Percentiles rank a stretch among this genome's conserved stretches.
Conservation (phyloP, 116 monocot genomes). For the Cymodocea nodosa region DNA sequence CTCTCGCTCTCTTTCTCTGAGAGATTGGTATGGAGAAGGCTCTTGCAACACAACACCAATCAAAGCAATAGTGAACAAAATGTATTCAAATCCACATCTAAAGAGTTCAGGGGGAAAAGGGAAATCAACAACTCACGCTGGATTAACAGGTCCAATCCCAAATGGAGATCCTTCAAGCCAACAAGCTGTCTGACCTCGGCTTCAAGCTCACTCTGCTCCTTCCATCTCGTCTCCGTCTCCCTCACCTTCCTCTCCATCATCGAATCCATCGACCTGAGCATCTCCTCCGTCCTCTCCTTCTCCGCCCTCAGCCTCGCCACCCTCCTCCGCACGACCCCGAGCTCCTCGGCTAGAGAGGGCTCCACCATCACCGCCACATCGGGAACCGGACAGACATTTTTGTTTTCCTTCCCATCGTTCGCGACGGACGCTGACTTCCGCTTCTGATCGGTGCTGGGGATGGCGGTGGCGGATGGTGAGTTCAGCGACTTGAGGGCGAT, state of each 20-base stretch:
- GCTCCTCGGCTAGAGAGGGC: constrained; percentile 49
- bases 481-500: too few species aligned
- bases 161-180: constrained; percentile 11
- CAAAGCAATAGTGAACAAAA: too few species aligned
- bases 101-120: not conserved
- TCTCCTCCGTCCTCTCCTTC: constrained; percentile 40
- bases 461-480: too few species aligned
- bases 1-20: constrained; percentile 14
- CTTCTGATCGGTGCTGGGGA: too few species aligned
- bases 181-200: constrained; percentile 24
- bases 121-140: not conserved
- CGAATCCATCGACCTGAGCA: constrained; percentile 23
- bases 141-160: not conserved
- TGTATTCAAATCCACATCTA: not conserved
- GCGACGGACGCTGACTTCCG: too few species aligned
- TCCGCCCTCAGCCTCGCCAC: constrained; percentile 36
- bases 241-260: constrained; percentile 26
- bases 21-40: constrained; percentile 5
- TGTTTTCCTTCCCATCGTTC: too few species aligned
- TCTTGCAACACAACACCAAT: not conserved
- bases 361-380: constrained; percentile 3
- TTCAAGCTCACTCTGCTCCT: constrained; percentile 33
- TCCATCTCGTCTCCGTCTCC: constrained; percentile 33
- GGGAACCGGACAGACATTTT: too few species aligned
- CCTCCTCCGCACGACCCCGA: constrained; percentile 28